Conservation (phyloP, 2,329 filamentous ascomycete species). For the Dryadomyces sulphureus region DNA sequence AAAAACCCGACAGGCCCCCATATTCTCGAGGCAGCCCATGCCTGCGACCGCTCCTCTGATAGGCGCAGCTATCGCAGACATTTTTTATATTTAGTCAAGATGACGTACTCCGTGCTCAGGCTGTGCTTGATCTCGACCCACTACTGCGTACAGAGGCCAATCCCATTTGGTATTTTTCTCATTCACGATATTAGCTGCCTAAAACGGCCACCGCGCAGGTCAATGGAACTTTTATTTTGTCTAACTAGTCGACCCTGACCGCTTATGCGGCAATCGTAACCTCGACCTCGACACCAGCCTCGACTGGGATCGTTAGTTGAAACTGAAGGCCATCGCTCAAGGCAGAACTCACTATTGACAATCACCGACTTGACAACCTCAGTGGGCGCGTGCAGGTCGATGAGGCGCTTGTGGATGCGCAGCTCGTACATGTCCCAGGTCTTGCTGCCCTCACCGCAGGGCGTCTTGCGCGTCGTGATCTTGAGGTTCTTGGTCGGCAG, state of each 20-base stretch:
- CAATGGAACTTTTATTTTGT: neutral
- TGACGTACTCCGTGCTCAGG: no score
- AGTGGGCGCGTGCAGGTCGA: slow-evolving; percentile 93
- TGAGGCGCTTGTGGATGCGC: slow-evolving; percentile 98
- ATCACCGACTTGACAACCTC: slow-evolving; percentile 97
- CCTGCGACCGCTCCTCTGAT: no score
- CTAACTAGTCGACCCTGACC: no score
- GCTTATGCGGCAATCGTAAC: slow-evolving; percentile 68
- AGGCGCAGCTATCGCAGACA: no score
- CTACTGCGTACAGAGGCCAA: no score
- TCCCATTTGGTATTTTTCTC: no score
- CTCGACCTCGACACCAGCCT: slow-evolving; percentile 86
- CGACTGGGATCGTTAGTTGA: slow-evolving; percentile 27
- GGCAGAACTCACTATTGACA: slow-evolving; percentile 48
- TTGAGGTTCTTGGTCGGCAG: slow-evolving; percentile 94
- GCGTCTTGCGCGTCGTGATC: slow-evolving; percentile 97
- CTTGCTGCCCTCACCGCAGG: slow-evolving; percentile 99
- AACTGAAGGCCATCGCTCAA: neutral
- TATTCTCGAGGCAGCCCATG: no score
- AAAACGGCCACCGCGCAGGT: no score
- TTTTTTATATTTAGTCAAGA: no score
- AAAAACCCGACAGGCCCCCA: no score
- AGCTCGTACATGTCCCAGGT: slow-evolving; percentile 91
- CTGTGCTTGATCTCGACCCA: no score
- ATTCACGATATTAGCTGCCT: no score